These are phyloP conservation scores for Macrocystidia cucumis DNA, from an alignment of 1,284 basidiomycete species.

Conservation along the genomic window DNA sequence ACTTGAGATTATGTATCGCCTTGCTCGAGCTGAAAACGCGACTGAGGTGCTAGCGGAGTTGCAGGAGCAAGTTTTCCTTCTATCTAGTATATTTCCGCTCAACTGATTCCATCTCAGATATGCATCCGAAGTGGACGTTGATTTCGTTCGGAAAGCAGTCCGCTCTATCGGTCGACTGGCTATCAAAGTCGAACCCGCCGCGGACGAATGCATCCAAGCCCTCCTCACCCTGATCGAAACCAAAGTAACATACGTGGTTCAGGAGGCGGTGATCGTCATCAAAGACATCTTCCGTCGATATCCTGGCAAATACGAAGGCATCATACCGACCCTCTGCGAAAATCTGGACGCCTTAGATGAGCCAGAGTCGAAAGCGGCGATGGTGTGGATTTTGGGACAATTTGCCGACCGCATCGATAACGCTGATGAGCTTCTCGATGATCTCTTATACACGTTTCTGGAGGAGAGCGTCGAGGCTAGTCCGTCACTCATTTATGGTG, in stretches of 20 bases:
- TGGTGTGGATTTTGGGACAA: constrained; percentile 98
- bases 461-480: constrained; percentile 88
- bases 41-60: constrained; percentile 90
- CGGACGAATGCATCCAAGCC: constrained; percentile 86
- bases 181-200: constrained; percentile 91
- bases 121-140: constrained; percentile 96
- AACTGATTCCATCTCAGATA: constrained; percentile 49
- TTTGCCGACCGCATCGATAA: constrained; percentile 97
- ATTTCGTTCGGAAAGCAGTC: constrained; percentile 97
- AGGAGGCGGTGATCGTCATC: constrained; percentile 96
- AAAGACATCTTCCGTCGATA: constrained; percentile 98
- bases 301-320: constrained; percentile 92
- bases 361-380: constrained; percentile 92
- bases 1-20: constrained; percentile 96
- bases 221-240: constrained; percentile 88
- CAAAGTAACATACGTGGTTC: constrained; percentile 94
- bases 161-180: constrained; percentile 94
- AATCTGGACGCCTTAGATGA: constrained; percentile 92
- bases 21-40: constrained; percentile 88
- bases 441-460: constrained; percentile 85
- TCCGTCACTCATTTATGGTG: constrained; percentile 6
- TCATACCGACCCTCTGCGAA: constrained; percentile 90
- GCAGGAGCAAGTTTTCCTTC: constrained; percentile 63
- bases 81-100: background rate
- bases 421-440: constrained; percentile 91